Evolutionary conservation across 1,284 basidiomycete genomes (phyloP), one percentile per base, ranked within the genome.

Genomic region (Boletus smithii): DNA sequence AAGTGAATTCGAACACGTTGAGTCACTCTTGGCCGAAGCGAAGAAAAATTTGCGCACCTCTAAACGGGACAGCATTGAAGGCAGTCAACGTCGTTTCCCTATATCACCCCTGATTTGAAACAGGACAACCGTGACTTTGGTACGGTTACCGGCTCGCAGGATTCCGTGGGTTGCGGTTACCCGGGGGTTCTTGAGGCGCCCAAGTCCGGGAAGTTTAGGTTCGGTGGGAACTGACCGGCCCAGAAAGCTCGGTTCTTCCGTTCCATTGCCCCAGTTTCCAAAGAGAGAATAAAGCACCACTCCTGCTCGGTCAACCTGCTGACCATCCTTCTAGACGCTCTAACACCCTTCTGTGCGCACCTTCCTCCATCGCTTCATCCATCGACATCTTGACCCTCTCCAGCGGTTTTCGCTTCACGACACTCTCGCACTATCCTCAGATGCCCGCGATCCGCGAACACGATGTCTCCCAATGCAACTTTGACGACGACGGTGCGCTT

Each of bases 231-330:
- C 44, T 46, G 42, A 48, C 42, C 53, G 53, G 55, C 49, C 58
- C 42, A 58, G 58, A 62, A 62, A 54, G 51, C 50, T 43, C 39
- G 38, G 49, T 50, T 53, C 53, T 61, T 66, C 54, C 50, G 51
- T 61, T 67, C 62, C 56, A 40, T 58, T 58, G 62, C 27, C 56
- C 46, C 41, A 59, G 44, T 59, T 59, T n/a, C 62, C 62, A 68
- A 68, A 68, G 52, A 50, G 63, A 67, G 62, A 53, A 65, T 66
- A 65, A 65, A 66, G 66, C 60, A 59, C 48, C 8, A 37, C 42
- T 59, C 44, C 45, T 39, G 36, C 62, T 49, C 59, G 55, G 54
- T 41, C 56, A 38, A 51, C 59, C 53, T 56, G 53, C 51, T 53
- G 50, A 48, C 57, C 18, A 31, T 13, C 29, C 31, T 22, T 44